Base-by-base conservation (phyloP, 2,329 filamentous ascomycete species). In the Phialophora expanda region DNA sequence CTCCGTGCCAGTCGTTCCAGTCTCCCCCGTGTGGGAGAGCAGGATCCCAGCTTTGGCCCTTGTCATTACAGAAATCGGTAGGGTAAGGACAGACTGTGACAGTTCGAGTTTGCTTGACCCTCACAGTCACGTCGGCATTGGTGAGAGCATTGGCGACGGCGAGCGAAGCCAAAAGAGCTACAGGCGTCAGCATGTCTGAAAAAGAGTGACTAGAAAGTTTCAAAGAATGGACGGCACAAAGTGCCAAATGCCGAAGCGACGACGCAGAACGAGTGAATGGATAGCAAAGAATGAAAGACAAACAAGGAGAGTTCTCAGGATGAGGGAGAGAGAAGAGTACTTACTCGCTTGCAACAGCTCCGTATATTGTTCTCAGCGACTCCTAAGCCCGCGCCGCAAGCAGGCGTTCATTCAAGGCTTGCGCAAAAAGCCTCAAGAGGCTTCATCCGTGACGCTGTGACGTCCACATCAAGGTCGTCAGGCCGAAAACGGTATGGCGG, bases 171-270 rank as follows among this genome's bases (percentile, higher is more conserved):
- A 61, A 46, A 53, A 61, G 57, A 38, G 30, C 26, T 6, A 48
- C 14, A 9, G 46, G 22, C 22, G 46, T 22, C n/a, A 61, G 28
- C 57, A 61, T 61, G 24, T 61, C 41, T 48, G 41, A 4, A 41
- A 59, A 61, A 17, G 57, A 61, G 57, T 53, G 57, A 53, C 46
- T 61, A 53, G 46, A 53, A 41, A 61, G 4, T 28, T 26, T 24
- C 7, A 61, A 61, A 7, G 57, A 61, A 11, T 61, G 57, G 46
- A 61, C 57, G 57, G 57, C 57, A 61, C 57, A 26, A 34, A 32
- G 46, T 61, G 57, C 57, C 57, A 53, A 61, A 26, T 26, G 46
- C 46, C 20, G 34, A 22, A 28, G 20, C 3, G 20, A 41, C 7
- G 12, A 53, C 46, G 32, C 57, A 38, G 32, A 53, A 46, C 9